A percentile compares a stretch with the other conserved stretches of the same genome.
Conservation (phyloP, 2,329 filamentous ascomycete genomes). For the Cucurbitaria berberidis region DNA sequence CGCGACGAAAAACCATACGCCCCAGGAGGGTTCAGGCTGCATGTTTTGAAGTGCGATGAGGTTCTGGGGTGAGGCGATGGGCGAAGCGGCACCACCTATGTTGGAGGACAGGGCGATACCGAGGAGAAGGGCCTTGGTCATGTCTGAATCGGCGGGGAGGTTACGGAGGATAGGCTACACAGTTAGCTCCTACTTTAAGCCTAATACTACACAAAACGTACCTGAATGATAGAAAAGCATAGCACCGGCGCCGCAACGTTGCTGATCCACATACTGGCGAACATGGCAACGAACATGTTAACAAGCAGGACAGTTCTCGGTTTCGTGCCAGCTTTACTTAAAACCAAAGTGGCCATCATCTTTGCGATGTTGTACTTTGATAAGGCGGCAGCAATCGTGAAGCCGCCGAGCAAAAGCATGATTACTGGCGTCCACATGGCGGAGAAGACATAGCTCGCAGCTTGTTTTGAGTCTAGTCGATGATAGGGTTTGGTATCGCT, state of each 20-base stretch:
- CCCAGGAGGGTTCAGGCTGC: conserved; percentile 89
- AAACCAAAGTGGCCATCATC: conserved; percentile 91
- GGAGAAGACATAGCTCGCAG: conserved; percentile 83
- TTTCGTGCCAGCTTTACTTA: conserved; percentile 93
- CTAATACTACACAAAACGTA: conserved; percentile 47
- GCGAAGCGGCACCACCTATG: conserved; percentile 93
- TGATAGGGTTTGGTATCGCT: conserved; percentile 72
- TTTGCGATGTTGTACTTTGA: conserved; percentile 99
- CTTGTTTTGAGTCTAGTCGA: conserved; percentile 78
- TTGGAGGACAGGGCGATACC: conserved; percentile 95
- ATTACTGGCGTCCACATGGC: conserved; percentile 99
- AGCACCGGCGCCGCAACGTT: conserved; percentile 97
- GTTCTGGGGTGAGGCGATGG: conserved; percentile 96
- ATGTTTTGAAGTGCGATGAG: conserved; percentile 97
- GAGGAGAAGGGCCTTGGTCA: conserved; percentile 93
- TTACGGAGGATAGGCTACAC: conserved; percentile 92
- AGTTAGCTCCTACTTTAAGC: conserved; percentile 12
- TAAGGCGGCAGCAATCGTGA: conserved; percentile 91
- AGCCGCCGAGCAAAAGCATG: conserved; percentile 94
- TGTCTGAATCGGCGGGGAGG: conserved; percentile 84
- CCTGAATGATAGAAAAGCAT: conserved; percentile 97
- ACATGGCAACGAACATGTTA: conserved; percentile 98
- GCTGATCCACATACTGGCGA: conserved; percentile 98
- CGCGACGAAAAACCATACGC: conserved; percentile 95
- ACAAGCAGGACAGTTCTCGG: conserved; percentile 90